Base-by-base conservation (phyloP, 495 filamentous ascomycete genomes). In the Xylaria telfairii region DNA sequence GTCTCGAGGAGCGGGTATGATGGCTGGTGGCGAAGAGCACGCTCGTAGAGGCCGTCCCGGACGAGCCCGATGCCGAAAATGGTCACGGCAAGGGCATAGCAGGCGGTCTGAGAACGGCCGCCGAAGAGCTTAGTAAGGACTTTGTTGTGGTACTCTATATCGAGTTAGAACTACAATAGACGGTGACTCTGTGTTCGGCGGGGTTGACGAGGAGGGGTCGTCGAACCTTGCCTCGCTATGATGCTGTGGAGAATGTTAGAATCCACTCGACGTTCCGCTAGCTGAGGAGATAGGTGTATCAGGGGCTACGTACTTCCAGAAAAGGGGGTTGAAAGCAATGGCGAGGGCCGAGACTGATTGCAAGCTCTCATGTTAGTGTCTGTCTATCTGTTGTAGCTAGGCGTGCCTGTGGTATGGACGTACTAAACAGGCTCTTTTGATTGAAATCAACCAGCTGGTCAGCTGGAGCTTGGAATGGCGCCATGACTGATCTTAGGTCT, bases 51-150 rank as follows among this genome's bases (percentile, higher is more conserved):
- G 69, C 83, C 84, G 81, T 99, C 96, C 71, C 96, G 92, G 79
- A 97, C 76, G 69, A 99, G 90, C 32, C 96, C 96, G 53, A 99
- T 85, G 28, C 87, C 87, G 89, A 99, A 99, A 81, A 99, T 99
- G 59, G 90, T 88, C 65, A 89, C 80, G 46, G 95, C 96, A 41
- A 99, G 91, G 73, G 88, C 90, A 80, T 98, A 99, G 90, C 95
- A 98, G 66, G 90, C 96, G 71, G 87, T 83, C 75, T 92, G 91
- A 39, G 91, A 86, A 76, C 91, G 93, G 72, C 93, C 92, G 54
- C 90, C 87, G 78, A 97, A 97, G 72, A 95, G 87, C 78, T 91
- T 91, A 73, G 95, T 97, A 56, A 99, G 86, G 80, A 91, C 86
- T 81, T 93, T 92, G 80, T 91, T 93, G 83, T 91, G 92, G 83